Evolutionary conservation across 768 basidiomycete genomes (phyloP).

Genomic region (Tulasnella sp.): DNA sequence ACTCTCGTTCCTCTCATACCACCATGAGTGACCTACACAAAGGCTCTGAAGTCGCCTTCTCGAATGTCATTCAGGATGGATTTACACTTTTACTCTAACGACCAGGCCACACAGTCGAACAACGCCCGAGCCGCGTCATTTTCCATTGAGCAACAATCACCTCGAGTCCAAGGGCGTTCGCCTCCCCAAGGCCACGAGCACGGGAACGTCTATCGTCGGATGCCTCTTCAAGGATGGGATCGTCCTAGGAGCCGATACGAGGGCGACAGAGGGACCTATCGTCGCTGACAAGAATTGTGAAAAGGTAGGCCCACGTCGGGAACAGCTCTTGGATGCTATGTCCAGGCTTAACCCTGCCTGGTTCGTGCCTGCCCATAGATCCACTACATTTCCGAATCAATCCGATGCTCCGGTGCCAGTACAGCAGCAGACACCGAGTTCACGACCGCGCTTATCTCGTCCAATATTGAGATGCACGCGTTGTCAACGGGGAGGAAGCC

Average conservation of each 20-base stretch:
- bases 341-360: neutral
- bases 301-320: conserved; percentile 52
- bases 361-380: conserved; percentile 47
- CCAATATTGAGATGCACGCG: conserved; percentile 89
- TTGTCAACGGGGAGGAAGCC: conserved; percentile 88
- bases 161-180: conserved; percentile 61
- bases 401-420: conserved; percentile 98
- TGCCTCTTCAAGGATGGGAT: conserved; percentile 89
- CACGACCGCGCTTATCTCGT: conserved; percentile 87
- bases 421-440: conserved; percentile 99
- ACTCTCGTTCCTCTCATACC: neutral
- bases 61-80: conserved; percentile 68
- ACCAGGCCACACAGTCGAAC: too few species aligned
- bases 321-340: neutral
- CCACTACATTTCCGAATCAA: conserved; percentile 91
- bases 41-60: conserved; percentile 63
- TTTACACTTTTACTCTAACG: too few species aligned
- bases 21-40: conserved; percentile 20
- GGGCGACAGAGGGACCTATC: conserved; percentile 89
- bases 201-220: conserved; percentile 97
- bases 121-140: neutral
- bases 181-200: conserved; percentile 79
- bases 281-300: conserved; percentile 99
- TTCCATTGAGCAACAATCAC: conserved; percentile 53
- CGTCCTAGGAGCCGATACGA: conserved; percentile 90